Evolutionary conservation across 352 stramenopile genomes (phyloP).

Genomic region (Phytophthora macrochlamydospora): DNA sequence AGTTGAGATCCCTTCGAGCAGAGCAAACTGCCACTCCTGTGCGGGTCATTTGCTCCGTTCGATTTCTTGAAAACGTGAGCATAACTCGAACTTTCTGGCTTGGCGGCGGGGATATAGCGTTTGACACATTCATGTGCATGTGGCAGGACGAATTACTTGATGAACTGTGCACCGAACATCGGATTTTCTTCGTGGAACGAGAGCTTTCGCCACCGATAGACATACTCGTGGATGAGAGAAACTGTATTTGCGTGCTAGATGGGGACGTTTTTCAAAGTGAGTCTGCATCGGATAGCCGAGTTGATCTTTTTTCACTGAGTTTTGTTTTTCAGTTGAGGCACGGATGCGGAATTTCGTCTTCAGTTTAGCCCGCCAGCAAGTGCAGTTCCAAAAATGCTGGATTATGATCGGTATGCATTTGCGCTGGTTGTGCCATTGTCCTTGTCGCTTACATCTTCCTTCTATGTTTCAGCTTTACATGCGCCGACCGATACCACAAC

Average conservation of each 20-base stretch:
- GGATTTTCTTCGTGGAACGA: conserved; percentile 64
- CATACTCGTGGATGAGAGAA: conserved; percentile 72
- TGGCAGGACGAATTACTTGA: conserved; percentile 65
- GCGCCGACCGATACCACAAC: not conserved
- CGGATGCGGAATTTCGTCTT: conserved; percentile 61
- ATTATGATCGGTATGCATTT: conserved; percentile 56
- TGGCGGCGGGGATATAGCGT: not conserved
- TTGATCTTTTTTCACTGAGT: too few relatives aligned
- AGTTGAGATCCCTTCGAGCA: conserved; percentile 16
- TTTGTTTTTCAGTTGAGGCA: conserved; percentile 30
- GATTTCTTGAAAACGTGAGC: conserved; percentile 46
- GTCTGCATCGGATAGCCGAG: not conserved
- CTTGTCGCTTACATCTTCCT: not conserved
- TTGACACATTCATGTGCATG: not conserved
- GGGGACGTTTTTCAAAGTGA: conserved; percentile 48
- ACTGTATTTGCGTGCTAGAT: conserved; percentile 53
- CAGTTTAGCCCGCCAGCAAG: conserved; percentile 57
- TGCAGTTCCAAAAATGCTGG: conserved; percentile 68
- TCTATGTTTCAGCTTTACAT: conserved; percentile 4
- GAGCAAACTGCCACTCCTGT: conserved; percentile 28
- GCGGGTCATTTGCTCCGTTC: conserved; percentile 49
- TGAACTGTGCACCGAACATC: conserved; percentile 59
- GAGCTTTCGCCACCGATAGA: conserved; percentile 58
- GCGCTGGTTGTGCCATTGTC: not conserved
- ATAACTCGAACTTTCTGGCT: not conserved